Percentiles rank a stretch among this genome's conserved stretches.
These are phyloP conservation scores for Euphorbia celastroides DNA, from an alignment of 441 rosid genomes.

Conservation along the genomic window DNA sequence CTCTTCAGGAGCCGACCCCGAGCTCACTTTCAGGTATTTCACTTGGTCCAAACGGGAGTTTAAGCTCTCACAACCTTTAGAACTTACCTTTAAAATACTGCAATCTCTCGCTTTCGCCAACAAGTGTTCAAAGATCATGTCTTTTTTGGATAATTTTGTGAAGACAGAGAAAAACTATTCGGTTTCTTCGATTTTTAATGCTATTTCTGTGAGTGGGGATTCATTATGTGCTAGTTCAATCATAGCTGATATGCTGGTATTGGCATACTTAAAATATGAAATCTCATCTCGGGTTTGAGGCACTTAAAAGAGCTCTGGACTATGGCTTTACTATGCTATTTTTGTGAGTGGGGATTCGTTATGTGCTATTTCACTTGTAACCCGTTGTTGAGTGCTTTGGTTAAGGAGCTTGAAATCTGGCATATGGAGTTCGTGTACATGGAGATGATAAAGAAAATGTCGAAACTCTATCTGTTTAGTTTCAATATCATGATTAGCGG, in stretches of 20 bases:
- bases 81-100: constrained; percentile 32
- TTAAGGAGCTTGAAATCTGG: constrained; percentile 34
- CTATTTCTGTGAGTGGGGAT: constrained; percentile 43
- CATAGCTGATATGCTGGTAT: constrained; percentile 58
- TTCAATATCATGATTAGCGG: constrained; percentile 59
- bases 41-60: constrained; percentile 46
- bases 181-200: constrained; percentile 51
- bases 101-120: constrained; percentile 43
- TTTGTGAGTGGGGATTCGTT: constrained; percentile 43
- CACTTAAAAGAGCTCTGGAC: constrained; percentile 68
- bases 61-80: constrained; percentile 29
- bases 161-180: constrained; percentile 28
- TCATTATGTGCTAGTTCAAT: constrained; percentile 49
- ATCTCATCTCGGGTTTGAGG: constrained; percentile 44
- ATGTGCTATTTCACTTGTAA: constrained; percentile 63
- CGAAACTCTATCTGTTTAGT: constrained; percentile 36
- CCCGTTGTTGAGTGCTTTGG: constrained; percentile 56
- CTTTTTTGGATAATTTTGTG: constrained; percentile 59
- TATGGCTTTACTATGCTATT: constrained; percentile 58
- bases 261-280: constrained; percentile 50
- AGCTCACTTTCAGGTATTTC: constrained; percentile 36
- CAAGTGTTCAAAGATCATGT: constrained; percentile 50
- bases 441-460: constrained; percentile 65
- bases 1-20: constrained; percentile 47
- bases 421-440: constrained; percentile 54